Percentiles rank a stretch among this genome's conserved stretches.
These are phyloP conservation scores for Leptodontidium sp. DNA, from an alignment of 2,329 filamentous ascomycete genomes.

Conservation along the genomic window DNA sequence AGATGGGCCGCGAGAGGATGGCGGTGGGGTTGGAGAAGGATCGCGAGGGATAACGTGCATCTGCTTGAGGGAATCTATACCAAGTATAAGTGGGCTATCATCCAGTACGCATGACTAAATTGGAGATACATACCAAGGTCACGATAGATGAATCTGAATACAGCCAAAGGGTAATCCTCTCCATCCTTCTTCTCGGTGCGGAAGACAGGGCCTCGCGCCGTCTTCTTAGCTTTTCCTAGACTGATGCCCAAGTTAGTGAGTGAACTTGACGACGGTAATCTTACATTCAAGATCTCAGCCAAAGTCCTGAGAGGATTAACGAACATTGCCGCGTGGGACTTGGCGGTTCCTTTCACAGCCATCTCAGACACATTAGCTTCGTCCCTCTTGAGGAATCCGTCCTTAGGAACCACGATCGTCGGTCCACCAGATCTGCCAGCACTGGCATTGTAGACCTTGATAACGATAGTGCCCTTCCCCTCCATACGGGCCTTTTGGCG, in stretches of 20 bases:
- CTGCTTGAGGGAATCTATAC: constrained; percentile 32
- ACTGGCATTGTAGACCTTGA: constrained; percentile 28
- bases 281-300: too few species aligned
- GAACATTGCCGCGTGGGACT: constrained; percentile 36
- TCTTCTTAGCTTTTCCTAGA: constrained; percentile 12
- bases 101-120: too few species aligned
- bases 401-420: not conserved
- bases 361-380: constrained; percentile 30
- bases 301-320: not conserved
- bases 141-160: constrained; percentile 42
- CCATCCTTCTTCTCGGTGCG: constrained; percentile 32
- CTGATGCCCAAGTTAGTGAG: not conserved
- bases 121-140: constrained; percentile 32
- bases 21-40: constrained; percentile 26
- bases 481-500: constrained; percentile 14
- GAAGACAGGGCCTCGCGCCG: not conserved
- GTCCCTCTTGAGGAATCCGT: constrained; percentile 7
- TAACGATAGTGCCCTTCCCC: constrained; percentile 29
- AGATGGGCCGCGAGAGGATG: not conserved
- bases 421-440: constrained; percentile 25
- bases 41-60: constrained; percentile 38
- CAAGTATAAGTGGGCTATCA: not conserved
- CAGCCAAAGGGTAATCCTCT: constrained; percentile 31
- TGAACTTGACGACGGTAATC: too few species aligned
- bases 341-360: constrained; percentile 33